Evolutionary conservation across 202 grass and related monocot genomes (phyloP).

Genomic region (Zizania palustris): DNA sequence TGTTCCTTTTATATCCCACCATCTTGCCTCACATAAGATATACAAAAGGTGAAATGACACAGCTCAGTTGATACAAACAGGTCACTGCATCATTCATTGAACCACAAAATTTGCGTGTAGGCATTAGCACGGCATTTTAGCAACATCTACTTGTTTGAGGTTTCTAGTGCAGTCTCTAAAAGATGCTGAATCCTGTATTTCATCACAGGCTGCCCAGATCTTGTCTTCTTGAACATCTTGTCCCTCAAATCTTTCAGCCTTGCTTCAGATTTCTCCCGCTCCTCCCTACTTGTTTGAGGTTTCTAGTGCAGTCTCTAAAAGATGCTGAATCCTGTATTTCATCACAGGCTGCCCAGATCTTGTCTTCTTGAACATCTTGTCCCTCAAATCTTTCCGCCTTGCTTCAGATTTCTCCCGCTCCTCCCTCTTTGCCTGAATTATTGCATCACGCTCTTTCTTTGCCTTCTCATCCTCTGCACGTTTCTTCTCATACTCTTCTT

Average conservation of each 20-base stretch:
- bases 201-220: constrained; percentile 85
- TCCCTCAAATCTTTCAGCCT: constrained; percentile 63
- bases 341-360: constrained; percentile 84
- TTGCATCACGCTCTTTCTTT: constrained; percentile 56
- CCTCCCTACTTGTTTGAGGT: constrained; percentile 58
- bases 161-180: constrained; percentile 66
- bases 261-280: constrained; percentile 50
- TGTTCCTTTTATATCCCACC: neutral
- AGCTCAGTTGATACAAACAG: neutral
- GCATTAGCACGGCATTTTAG: neutral
- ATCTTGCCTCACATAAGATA: neutral
- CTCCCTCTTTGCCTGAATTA: constrained; percentile 51
- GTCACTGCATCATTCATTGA: neutral
- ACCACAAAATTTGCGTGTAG: constrained; percentile 3
- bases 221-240: constrained; percentile 95
- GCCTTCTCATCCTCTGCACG: constrained; percentile 67
- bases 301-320: constrained; percentile 70
- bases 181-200: constrained; percentile 87
- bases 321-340: constrained; percentile 85
- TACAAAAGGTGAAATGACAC: neutral
- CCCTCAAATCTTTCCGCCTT: constrained; percentile 59
- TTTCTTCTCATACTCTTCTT: constrained; percentile 81
- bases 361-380: constrained; percentile 94
- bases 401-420: constrained; percentile 52
- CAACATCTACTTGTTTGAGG: constrained; percentile 49